phyloP scores from a whole-genome alignment of 1,139 yeast genomes.

The Nadsonia starkeyi-henricii region DNA sequence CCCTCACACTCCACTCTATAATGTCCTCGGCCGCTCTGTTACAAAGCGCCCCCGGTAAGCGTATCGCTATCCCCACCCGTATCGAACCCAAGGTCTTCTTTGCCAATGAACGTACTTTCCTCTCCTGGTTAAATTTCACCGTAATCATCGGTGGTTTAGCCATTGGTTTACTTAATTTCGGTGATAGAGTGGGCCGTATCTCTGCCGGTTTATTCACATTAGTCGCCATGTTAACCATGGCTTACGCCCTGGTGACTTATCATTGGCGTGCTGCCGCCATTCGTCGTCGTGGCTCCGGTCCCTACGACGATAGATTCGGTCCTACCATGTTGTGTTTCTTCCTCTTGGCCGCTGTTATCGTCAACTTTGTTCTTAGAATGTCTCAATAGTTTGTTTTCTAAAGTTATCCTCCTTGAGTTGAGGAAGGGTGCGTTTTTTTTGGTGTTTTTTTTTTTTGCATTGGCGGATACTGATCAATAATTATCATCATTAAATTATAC shows the following conservation, averaged over 20 bases:
- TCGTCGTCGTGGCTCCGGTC: conserved; percentile 93
- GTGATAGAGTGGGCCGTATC: conserved; percentile 84
- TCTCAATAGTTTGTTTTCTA: too few species aligned
- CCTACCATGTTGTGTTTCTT: conserved; percentile 97
- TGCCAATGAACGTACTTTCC: conserved; percentile 88
- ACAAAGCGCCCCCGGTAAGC: conserved; percentile 60
- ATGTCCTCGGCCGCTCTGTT: conserved; percentile 52
- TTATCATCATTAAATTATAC: too few species aligned
- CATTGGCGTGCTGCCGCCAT: conserved; percentile 99
- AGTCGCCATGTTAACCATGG: conserved; percentile 92
- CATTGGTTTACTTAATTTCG: conserved; percentile 88
- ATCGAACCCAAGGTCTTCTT: conserved; percentile 98
- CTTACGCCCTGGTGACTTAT: conserved; percentile 84
- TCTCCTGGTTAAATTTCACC: conserved; percentile 96
- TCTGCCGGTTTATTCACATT: conserved; percentile 91
- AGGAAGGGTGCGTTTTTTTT: too few species aligned
- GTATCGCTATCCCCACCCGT: conserved; percentile 94
- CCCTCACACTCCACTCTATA: background rate
- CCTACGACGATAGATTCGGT: conserved; percentile 95
- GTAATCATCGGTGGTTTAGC: conserved; percentile 95
- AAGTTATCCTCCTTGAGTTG: too few species aligned
- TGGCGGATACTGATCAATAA: too few species aligned
- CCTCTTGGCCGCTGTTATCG: conserved; percentile 79
- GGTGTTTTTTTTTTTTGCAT: too few species aligned
- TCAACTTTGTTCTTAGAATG: conserved; percentile 78